phyloP scores from a whole-genome alignment of 2,329 filamentous ascomycete genomes.

The Ophiostoma sp. region DNA sequence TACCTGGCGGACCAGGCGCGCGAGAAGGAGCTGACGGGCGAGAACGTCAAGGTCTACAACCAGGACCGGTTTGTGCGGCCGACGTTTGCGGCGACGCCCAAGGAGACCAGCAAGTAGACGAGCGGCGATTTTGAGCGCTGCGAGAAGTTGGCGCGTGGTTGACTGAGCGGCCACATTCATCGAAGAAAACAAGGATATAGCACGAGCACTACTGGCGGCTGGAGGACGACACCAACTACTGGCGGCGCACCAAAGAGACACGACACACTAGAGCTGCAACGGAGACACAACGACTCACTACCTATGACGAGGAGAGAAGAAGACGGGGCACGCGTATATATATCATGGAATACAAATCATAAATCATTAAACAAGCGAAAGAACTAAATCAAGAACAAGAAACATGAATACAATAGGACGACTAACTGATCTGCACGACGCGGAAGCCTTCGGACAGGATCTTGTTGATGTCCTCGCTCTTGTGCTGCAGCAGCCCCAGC shows the following conservation, averaged over 20 bases:
- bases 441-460: constrained; percentile 69
- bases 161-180: not conserved
- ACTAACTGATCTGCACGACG: constrained; percentile 51
- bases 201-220: too few relatives aligned
- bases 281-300: too few relatives aligned
- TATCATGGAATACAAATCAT: not conserved
- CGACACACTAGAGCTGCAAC: too few relatives aligned
- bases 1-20: constrained; percentile 80
- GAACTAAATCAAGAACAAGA: not conserved
- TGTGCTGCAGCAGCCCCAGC: constrained; percentile 81
- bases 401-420: not conserved
- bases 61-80: constrained; percentile 83
- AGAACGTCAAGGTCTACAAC: constrained; percentile 75
- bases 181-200: too few relatives aligned
- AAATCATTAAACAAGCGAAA: not conserved
- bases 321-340: not conserved
- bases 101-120: constrained; percentile 51
- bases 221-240: too few relatives aligned
- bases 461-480: constrained; percentile 84
- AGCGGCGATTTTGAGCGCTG: not conserved
- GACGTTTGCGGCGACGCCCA: constrained; percentile 69
- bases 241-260: too few relatives aligned
- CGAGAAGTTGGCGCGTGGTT: not conserved
- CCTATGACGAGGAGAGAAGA: not conserved
- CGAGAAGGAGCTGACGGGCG: constrained; percentile 84